These are phyloP conservation scores for Oenanthe javanica DNA, from an alignment of 140 eudicot species.

Conservation along the genomic window DNA sequence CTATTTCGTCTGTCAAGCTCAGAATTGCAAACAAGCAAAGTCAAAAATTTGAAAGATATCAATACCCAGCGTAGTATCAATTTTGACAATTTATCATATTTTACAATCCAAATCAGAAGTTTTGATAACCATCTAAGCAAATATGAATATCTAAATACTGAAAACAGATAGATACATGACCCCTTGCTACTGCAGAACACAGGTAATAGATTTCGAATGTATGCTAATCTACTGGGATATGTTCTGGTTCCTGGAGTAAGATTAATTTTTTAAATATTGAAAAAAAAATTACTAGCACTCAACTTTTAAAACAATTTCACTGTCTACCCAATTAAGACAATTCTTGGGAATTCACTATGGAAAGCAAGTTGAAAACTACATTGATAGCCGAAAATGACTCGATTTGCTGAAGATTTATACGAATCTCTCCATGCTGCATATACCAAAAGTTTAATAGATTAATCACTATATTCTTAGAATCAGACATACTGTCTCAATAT, in stretches of 20 bases:
- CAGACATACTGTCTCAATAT: slow-evolving; percentile 69
- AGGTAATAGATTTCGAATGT: neutral
- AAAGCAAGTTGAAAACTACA: neutral
- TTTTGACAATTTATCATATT: neutral
- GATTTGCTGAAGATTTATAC: neutral
- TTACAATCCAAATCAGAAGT: neutral
- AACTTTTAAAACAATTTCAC: neutral
- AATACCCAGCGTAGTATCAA: neutral
- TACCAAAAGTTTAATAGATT: neutral
- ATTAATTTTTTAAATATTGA: neutral
- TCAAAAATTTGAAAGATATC: neutral
- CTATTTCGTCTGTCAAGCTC: neutral
- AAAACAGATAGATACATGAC: neutral
- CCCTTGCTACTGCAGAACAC: slow-evolving; percentile 1
- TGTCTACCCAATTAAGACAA: neutral
- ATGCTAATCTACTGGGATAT: neutral
- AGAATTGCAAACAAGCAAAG: neutral
- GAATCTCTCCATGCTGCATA: neutral
- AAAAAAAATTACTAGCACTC: neutral
- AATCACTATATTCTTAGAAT: neutral
- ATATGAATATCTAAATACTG: neutral
- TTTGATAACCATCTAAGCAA: neutral
- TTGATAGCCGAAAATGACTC: neutral
- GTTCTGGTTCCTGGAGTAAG: neutral
- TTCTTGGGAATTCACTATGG: neutral